phyloP scores from a whole-genome alignment of 768 basidiomycete species.

The Auricularia sp. region DNA sequence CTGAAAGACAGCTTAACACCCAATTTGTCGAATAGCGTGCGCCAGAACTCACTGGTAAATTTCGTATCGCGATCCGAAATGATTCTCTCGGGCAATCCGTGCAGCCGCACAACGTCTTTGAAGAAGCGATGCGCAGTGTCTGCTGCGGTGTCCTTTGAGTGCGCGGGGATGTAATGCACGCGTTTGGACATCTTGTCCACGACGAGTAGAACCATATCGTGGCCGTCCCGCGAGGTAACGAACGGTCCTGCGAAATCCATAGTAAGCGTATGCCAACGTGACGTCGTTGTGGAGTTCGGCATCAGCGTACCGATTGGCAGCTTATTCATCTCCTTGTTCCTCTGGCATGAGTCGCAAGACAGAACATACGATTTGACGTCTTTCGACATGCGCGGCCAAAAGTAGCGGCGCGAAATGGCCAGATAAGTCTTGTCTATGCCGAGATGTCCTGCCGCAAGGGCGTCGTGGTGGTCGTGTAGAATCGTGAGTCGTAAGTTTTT shows the following conservation, averaged over 20 bases:
- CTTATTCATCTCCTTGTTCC: constrained; percentile 23
- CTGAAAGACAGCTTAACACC: constrained; percentile 25
- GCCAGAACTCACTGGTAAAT: constrained; percentile 27
- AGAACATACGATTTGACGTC: constrained; percentile 23
- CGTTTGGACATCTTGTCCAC: not conserved
- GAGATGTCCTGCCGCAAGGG: constrained; percentile 16
- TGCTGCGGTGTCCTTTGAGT: not conserved
- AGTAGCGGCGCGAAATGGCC: constrained; percentile 9
- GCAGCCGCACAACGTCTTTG: constrained; percentile 18
- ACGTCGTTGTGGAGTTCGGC: not conserved
- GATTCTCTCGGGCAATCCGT: constrained; percentile 21
- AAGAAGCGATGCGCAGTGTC: constrained; percentile 14
- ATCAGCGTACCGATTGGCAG: not conserved
- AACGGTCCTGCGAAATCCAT: not conserved
- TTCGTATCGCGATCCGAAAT: constrained; percentile 25
- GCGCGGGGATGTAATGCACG: not conserved
- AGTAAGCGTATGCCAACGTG: not conserved
- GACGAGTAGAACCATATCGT: not conserved
- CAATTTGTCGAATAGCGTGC: constrained; percentile 10
- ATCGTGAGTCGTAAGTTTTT: not conserved
- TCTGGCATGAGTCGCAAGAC: constrained; percentile 22
- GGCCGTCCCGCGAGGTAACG: not conserved
- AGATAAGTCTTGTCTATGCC: constrained; percentile 16
- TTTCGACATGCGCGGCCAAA: constrained; percentile 22
- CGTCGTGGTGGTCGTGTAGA: not conserved